Percentiles rank a stretch among this genome's conserved stretches.
Conservation (phyloP, 495 filamentous ascomycete genomes). For the Copromyces sp. region DNA sequence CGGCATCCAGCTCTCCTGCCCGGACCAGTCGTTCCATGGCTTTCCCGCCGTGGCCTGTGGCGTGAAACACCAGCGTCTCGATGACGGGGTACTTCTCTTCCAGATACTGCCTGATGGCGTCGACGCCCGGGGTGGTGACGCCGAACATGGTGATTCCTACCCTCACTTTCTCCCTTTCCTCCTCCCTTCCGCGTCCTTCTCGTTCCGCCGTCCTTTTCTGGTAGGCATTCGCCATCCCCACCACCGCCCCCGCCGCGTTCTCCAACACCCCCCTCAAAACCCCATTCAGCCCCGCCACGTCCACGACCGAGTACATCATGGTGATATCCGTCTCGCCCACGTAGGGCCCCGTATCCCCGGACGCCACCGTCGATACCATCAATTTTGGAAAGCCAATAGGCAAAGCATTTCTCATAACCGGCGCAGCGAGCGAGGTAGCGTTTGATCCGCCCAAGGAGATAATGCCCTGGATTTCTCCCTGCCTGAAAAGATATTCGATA, state of each 20-base stretch:
- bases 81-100: slow-evolving; percentile 21
- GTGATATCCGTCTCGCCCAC: slow-evolving; percentile 57
- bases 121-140: slow-evolving; percentile 56
- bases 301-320: slow-evolving; percentile 61
- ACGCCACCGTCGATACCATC: slow-evolving; percentile 58
- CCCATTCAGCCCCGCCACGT: slow-evolving; percentile 54
- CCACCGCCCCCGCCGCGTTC: slow-evolving; percentile 52
- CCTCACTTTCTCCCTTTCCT: slow-evolving; percentile 22
- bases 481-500: slow-evolving; percentile 24
- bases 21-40: slow-evolving; percentile 55
- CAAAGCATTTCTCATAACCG: slow-evolving; percentile 46
- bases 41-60: slow-evolving; percentile 54
- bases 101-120: slow-evolving; percentile 35
- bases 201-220: slow-evolving; percentile 7
- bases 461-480: slow-evolving; percentile 39
- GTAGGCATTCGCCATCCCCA: slow-evolving; percentile 43
- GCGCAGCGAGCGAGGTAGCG: slow-evolving; percentile 45
- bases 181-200: not conserved
- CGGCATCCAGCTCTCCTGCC: slow-evolving; percentile 45
- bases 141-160: slow-evolving; percentile 66
- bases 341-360: slow-evolving; percentile 46
- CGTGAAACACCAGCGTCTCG: slow-evolving; percentile 59
- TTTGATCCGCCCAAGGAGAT: slow-evolving; percentile 48
- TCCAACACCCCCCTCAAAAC: slow-evolving; percentile 44
- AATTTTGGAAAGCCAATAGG: slow-evolving; percentile 60